Conservation (phyloP, 306 rosid genomes). For the Gleditsia sinensis region DNA sequence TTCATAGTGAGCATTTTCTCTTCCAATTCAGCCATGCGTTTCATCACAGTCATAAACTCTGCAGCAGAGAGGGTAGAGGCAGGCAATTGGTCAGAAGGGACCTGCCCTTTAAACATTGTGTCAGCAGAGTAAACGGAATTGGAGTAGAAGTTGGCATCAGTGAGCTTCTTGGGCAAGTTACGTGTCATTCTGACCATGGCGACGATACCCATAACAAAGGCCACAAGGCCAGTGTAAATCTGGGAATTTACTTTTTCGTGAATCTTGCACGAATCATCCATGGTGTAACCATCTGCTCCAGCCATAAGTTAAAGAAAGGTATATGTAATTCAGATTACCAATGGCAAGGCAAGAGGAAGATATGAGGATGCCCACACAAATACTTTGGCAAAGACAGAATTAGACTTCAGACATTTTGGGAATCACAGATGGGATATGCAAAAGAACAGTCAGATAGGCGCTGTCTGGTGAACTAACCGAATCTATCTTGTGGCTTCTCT, state of each 20-base stretch:
- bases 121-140: constrained; percentile 41
- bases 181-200: constrained; percentile 54
- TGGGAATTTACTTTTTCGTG: constrained; percentile 45
- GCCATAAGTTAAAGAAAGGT: background rate
- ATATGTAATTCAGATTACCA: background rate
- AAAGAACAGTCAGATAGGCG: background rate
- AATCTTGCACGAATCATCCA: constrained; percentile 26
- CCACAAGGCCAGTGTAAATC: constrained; percentile 47
- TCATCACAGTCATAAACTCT: constrained; percentile 64
- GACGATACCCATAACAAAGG: constrained; percentile 57
- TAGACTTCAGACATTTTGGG: background rate
- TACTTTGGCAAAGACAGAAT: background rate
- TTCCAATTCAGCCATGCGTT: constrained; percentile 91
- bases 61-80: constrained; percentile 33
- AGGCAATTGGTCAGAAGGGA: constrained; percentile 40
- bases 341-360: background rate
- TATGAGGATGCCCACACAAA: background rate
- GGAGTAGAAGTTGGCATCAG: constrained; percentile 57
- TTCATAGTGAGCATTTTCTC: constrained; percentile 49
- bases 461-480: background rate
- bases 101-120: constrained; percentile 30
- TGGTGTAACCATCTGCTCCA: constrained; percentile 31
- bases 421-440: background rate
- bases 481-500: background rate
- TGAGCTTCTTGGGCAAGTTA: constrained; percentile 57